These are phyloP conservation scores for Cinchona pubescens DNA, from an alignment of 257 asterid species.

Conservation along the genomic window DNA sequence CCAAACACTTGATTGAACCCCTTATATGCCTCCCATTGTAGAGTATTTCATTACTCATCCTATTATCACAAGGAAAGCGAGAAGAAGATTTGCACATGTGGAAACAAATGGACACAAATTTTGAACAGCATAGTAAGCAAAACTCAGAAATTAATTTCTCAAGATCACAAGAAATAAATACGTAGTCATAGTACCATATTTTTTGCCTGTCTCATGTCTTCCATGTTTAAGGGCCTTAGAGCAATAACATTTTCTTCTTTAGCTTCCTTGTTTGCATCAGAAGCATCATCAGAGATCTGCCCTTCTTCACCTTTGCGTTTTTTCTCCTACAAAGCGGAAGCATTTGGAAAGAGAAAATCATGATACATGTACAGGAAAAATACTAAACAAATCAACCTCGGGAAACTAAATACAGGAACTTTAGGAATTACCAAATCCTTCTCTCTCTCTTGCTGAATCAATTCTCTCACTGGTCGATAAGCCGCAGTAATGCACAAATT, in stretches of 20 bases:
- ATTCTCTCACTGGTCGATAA: slow-evolving; percentile 91
- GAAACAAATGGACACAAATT: background rate
- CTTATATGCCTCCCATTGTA: background rate
- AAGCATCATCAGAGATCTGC: slow-evolving; percentile 43
- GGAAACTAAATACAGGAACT: background rate
- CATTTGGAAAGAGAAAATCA: slow-evolving; percentile 5
- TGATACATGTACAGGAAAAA: background rate
- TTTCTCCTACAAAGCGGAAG: slow-evolving; percentile 45
- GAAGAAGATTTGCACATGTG: background rate
- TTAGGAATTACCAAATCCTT: slow-evolving; percentile 51
- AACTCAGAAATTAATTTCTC: background rate
- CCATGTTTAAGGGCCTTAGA: slow-evolving; percentile 83
- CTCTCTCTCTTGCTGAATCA: slow-evolving; percentile 65
- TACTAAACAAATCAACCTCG: background rate
- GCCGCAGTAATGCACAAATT: slow-evolving; percentile 88
- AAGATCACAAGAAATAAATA: background rate
- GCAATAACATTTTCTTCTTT: slow-evolving; percentile 53
- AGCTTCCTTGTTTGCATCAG: slow-evolving; percentile 41
- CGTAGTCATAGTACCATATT: slow-evolving; percentile 57
- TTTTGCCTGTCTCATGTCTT: slow-evolving; percentile 81
- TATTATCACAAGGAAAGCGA: background rate
- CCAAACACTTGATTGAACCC: background rate
- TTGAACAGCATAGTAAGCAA: background rate
- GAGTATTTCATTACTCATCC: background rate
- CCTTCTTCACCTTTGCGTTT: slow-evolving; percentile 42